Conservation (phyloP, 176 grass and related monocot species). For the Areca catechu region DNA sequence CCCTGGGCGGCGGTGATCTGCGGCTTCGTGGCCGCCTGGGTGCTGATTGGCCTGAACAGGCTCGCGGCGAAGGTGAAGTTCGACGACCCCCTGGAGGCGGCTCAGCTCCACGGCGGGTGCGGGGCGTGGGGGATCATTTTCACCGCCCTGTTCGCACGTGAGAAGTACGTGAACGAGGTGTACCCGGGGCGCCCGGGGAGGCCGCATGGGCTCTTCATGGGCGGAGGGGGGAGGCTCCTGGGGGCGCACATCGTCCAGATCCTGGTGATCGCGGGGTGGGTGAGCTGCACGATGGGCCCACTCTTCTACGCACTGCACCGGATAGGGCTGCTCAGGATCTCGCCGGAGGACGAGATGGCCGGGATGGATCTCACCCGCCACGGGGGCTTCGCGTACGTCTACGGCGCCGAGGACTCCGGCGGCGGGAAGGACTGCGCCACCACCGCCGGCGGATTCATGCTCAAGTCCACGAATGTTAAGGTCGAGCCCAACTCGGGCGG, state of each 20-base stretch:
- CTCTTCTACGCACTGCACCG: slow-evolving; percentile 19
- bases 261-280: slow-evolving; percentile 28
- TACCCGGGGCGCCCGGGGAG: slow-evolving; percentile 12
- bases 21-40: slow-evolving; percentile 58
- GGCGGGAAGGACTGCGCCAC: neutral
- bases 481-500: neutral
- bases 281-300: slow-evolving; percentile 29
- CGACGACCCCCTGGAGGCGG: slow-evolving; percentile 35
- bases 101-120: slow-evolving; percentile 35
- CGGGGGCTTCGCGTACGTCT: slow-evolving; percentile 20
- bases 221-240: slow-evolving; percentile 27
- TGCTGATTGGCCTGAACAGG: slow-evolving; percentile 54
- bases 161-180: slow-evolving; percentile 35
- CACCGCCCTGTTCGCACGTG: slow-evolving; percentile 33
- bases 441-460: neutral
- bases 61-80: slow-evolving; percentile 23
- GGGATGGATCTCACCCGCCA: slow-evolving; percentile 32
- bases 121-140: slow-evolving; percentile 38
- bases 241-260: slow-evolving; percentile 26
- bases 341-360: slow-evolving; percentile 3
- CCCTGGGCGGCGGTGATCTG: slow-evolving; percentile 59
- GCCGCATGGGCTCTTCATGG: slow-evolving; percentile 37
- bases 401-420: slow-evolving; percentile 1
- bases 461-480: neutral
- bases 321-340: slow-evolving; percentile 21